Base-by-base conservation (phyloP, 2,329 filamentous ascomycete species). In the Incumbomyces delicatus region DNA sequence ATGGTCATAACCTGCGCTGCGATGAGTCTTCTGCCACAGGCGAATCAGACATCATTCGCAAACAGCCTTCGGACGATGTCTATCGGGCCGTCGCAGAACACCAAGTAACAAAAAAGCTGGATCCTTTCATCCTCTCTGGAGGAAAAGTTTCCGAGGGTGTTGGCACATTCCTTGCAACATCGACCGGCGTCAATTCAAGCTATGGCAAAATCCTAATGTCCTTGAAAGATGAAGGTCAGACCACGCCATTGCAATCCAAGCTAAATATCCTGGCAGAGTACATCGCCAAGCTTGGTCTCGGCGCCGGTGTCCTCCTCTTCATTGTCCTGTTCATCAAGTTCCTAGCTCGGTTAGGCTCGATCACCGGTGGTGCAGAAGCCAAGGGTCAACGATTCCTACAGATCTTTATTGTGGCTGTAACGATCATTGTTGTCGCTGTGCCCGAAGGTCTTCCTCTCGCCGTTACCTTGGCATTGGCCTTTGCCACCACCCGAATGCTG, bases 111-210 rank as follows among this genome's bases (percentile, higher is more conserved):
- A 73, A 74, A 52, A 85, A 85, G 58, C 68, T 83, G 51, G 85
- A 89, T 56, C 85, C 85, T 0, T 90, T 90, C 63, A 87, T 90
- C 51, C 71, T 89, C 3, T 89, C 84, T 17, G 85, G 85, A 38
- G 82, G 82, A 2, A 87, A 87, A 55, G 80, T 90, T 10, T 79
- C 80, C 0, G 83, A 87, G 57, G 85, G 85, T 46, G 74, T 87
- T 6, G 85, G 86, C 8, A 80, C 77, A 3, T 89, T 87, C 63
- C 62, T 90, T 46, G 84, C 88, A 46, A 87, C 83, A 1, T 77
- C 84, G 3, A 80, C 82, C 14, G 85, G 85, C 52, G 73, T 83
- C 31, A 76, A 89, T 62, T 86, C 84, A 1, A 83, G 77, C 29
- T 81, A 85, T 57, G 85, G 85, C 47, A 85, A 85, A 58, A 87